These are phyloP conservation scores for Crithidia expoeki DNA, from an alignment of 208 protist genomes.

Conservation along the genomic window DNA sequence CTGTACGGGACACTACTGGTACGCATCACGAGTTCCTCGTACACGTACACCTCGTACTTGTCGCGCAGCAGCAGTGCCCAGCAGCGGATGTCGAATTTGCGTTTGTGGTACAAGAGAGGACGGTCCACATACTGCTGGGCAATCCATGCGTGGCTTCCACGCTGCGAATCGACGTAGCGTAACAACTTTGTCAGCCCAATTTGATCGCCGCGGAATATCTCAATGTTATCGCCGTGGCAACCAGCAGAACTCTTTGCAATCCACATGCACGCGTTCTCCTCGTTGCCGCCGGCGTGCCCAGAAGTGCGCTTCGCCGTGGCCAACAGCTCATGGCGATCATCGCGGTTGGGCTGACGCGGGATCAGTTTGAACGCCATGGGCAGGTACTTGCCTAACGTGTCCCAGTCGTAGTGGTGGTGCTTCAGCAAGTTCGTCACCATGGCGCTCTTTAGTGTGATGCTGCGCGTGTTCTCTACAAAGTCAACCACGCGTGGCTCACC, in stretches of 20 bases:
- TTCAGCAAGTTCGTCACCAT: constrained; percentile 81
- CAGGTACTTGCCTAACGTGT: constrained; percentile 57
- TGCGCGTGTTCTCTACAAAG: constrained; percentile 71
- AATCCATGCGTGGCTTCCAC: constrained; percentile 51
- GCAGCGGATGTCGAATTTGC: constrained; percentile 92
- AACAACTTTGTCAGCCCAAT: constrained; percentile 51
- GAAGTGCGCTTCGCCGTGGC: constrained; percentile 24
- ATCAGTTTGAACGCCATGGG: constrained; percentile 68
- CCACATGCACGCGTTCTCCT: constrained; percentile 45
- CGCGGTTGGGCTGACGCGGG: constrained; percentile 40
- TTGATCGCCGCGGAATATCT: constrained; percentile 67
- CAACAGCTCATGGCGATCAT: constrained; percentile 62
- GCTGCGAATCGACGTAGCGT: constrained; percentile 39
- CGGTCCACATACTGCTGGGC: constrained; percentile 88
- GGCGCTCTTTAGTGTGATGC: constrained; percentile 76
- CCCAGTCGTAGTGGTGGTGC: constrained; percentile 65
- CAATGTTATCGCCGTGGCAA: constrained; percentile 77
- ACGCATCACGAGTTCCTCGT: constrained; percentile 85
- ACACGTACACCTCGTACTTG: constrained; percentile 71
- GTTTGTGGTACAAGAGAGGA: constrained; percentile 77
- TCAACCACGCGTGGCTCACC: constrained; percentile 59
- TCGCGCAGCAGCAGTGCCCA: constrained; percentile 75
- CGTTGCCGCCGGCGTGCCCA: background rate
- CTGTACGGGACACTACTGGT: constrained; percentile 75
- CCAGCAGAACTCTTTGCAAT: constrained; percentile 83